phyloP scores from a whole-genome alignment of 768 basidiomycete genomes.

The Strobilomyces confusus region DNA sequence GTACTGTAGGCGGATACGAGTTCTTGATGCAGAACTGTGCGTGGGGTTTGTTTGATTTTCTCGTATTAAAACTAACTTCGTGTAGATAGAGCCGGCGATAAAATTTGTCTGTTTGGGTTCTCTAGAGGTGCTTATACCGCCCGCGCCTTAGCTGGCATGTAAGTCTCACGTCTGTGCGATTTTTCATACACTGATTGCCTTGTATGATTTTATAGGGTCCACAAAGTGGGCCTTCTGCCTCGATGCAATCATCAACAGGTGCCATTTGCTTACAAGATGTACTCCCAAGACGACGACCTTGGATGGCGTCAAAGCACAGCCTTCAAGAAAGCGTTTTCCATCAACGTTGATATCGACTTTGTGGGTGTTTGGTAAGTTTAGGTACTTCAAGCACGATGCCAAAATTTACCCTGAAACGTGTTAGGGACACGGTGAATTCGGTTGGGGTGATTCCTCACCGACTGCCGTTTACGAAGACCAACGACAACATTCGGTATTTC shows the following conservation, averaged over 20 bases:
- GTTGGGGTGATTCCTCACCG: constrained; percentile 63
- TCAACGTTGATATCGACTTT: constrained; percentile 71
- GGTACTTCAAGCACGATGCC: too few relatives aligned
- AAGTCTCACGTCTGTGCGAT: constrained; percentile 10
- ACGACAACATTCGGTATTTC: constrained; percentile 58
- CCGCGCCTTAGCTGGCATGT: constrained; percentile 73
- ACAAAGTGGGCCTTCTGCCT: constrained; percentile 71
- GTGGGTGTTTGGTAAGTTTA: constrained; percentile 62
- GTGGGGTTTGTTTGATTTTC: constrained; percentile 12
- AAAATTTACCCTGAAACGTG: neutral
- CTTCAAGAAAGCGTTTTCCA: constrained; percentile 73
- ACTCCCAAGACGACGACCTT: constrained; percentile 47
- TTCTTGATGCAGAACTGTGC: constrained; percentile 76
- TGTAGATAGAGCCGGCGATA: constrained; percentile 64
- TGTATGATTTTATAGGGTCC: constrained; percentile 46
- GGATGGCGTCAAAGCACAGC: constrained; percentile 63
- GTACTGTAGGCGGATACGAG: constrained; percentile 59
- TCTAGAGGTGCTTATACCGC: constrained; percentile 73
- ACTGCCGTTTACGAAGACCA: constrained; percentile 63
- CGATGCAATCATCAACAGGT: constrained; percentile 70
- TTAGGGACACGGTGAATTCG: constrained; percentile 68
- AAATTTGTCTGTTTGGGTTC: constrained; percentile 78
- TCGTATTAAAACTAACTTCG: neutral
- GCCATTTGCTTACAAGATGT: constrained; percentile 70
- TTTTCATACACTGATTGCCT: neutral